Evolutionary conservation across 306 rosid genomes (phyloP).

Genomic region (Quercus wislizeni): DNA sequence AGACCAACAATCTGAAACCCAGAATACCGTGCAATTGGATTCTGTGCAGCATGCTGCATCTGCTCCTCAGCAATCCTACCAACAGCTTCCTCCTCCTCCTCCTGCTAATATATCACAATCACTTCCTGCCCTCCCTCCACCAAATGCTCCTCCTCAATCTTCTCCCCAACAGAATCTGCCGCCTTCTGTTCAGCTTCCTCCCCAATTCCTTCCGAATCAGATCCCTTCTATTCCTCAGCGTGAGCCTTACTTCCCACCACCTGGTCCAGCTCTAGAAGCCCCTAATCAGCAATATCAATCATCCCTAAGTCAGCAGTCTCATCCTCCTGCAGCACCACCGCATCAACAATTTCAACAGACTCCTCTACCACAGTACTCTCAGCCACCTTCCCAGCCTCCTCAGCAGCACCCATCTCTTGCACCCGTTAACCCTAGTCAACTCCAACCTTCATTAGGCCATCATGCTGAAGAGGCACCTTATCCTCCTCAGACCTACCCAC

Average conservation of each 20-base stretch:
- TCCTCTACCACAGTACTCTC: constrained; percentile 63
- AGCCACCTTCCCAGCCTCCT: constrained; percentile 48
- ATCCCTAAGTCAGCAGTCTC: constrained; percentile 54
- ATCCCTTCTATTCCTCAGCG: constrained; percentile 54
- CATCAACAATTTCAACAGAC: constrained; percentile 63
- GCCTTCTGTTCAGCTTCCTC: constrained; percentile 50
- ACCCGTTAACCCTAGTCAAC: constrained; percentile 47
- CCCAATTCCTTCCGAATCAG: constrained; percentile 65
- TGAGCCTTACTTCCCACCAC: constrained; percentile 59
- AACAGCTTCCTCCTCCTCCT: constrained; percentile 45
- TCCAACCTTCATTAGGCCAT: constrained; percentile 57
- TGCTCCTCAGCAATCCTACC: constrained; percentile 66
- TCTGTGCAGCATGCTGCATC: constrained; percentile 49
- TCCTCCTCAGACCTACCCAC: constrained; percentile 61
- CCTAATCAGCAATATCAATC: constrained; percentile 65
- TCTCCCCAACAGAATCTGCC: constrained; percentile 51
- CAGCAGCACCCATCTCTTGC: constrained; percentile 56
- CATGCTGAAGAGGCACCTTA: constrained; percentile 72
- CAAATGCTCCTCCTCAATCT: constrained; percentile 61
- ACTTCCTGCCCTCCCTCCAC: constrained; percentile 46
- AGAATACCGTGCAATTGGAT: constrained; percentile 24
- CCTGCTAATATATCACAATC: constrained; percentile 45
- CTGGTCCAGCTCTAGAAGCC: constrained; percentile 61
- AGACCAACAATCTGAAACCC: constrained; percentile 45
- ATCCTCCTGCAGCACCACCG: constrained; percentile 41